Percentiles rank a stretch among this genome's conserved stretches.
phyloP scores from a whole-genome alignment of 148 eudicot species.

The Chenopodium berlandieri region DNA sequence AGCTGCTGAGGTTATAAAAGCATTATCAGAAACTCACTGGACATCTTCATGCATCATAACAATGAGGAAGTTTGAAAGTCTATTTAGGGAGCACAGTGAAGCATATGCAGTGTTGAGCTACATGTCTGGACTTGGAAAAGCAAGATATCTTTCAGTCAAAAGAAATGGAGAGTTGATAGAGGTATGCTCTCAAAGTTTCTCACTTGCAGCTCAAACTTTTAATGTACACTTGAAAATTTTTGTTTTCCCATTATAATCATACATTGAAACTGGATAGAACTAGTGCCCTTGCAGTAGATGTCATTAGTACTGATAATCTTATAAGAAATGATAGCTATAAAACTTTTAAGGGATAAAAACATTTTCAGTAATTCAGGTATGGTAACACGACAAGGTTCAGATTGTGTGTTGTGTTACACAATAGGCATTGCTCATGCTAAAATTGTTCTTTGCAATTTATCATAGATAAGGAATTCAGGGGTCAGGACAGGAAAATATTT shows the following conservation, averaged over 20 bases:
- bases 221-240: neutral
- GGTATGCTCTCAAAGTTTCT: conserved; percentile 33
- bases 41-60: conserved; percentile 73
- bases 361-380: too few species aligned
- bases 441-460: too few species aligned
- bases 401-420: too few species aligned
- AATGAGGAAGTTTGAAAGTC: conserved; percentile 53
- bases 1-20: conserved; percentile 43
- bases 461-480: too few species aligned
- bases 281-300: neutral
- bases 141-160: conserved; percentile 42
- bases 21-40: conserved; percentile 67
- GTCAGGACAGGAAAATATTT: too few species aligned
- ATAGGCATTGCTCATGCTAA: too few species aligned
- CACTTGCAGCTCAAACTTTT: neutral
- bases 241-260: neutral
- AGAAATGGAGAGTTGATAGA: conserved; percentile 49
- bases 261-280: neutral
- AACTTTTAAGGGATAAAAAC: too few species aligned
- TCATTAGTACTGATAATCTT: too few species aligned
- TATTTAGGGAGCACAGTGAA: conserved; percentile 53
- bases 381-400: too few species aligned
- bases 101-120: conserved; percentile 61
- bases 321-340: neutral
- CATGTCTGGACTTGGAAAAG: conserved; percentile 60